Evolutionary conservation across 352 stramenopile species (phyloP), one percentile per base, ranked within the genome.

Genomic region (Globisporangium radiosum): DNA sequence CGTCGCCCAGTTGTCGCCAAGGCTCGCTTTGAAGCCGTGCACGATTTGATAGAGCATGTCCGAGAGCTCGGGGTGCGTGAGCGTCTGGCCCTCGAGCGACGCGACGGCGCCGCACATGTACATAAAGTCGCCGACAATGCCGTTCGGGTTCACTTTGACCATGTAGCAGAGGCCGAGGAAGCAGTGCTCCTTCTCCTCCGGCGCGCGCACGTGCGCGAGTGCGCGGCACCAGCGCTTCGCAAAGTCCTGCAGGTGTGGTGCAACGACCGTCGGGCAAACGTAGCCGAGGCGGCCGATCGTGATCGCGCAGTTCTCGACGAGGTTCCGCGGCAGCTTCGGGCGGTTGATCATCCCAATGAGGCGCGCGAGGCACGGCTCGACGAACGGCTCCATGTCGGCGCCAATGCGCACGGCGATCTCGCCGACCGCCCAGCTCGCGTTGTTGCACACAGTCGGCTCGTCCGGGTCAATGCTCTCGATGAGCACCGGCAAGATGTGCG

Each of bases 101-200:
- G 86, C 86, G 53, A 95, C 90, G 10, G 86, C 86, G 59, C 85
- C 85, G 51, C 84, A 94, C 81, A 95, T 91, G 70, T 90, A 92
- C 84, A 95, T 94, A 56, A 95, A 95, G 54, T 95, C 84, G 10
- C 81, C 71, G 9, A 95, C 77, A 49, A 94, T 94, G 38, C 82
- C 84, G 59, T 88, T 90, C 61, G 88, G 88, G 69, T 97, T 96
- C 37, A 88, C 72, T 71, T 95, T 90, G 57, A 97, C 85, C 75
- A 97, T 92, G 69, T 96, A 92, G 71, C 88, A 96, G 6, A 97
- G 69, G 0, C 88, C 88, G 47, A 94, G 58, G 52, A 97, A 97
- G 61, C 85, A 94, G 62, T 94, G 83, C 66, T 97, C 88, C 66
- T 95, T 95, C 69, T 97, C 88, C 59, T 90, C 79, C 0, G 71